A percentile compares a stretch with the other conserved stretches of the same genome.
Conservation (phyloP, 306 rosid species). For the Lotus japonicus region DNA sequence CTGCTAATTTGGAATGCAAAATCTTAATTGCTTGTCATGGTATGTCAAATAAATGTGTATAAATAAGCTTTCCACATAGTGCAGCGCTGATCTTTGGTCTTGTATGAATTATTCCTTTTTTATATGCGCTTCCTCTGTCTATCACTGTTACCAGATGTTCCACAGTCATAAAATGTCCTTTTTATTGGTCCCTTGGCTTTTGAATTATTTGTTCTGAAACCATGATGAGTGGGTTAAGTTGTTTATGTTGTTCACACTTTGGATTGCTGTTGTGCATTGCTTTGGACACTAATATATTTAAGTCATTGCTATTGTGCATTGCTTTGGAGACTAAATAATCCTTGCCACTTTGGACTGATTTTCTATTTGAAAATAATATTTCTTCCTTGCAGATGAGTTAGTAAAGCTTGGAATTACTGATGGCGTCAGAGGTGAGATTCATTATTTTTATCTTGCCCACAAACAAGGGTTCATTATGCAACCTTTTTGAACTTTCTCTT, state of each 20-base stretch:
- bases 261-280: constrained; percentile 4
- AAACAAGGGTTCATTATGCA: constrained; percentile 11
- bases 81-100: neutral
- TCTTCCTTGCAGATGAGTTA: constrained; percentile 66
- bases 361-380: constrained; percentile 9
- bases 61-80: constrained; percentile 7
- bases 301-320: no score
- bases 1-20: constrained; percentile 21
- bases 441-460: constrained; percentile 14
- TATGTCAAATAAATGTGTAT: constrained; percentile 1
- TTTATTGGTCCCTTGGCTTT: constrained; percentile 11
- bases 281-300: constrained; percentile 13
- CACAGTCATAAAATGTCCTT: neutral
- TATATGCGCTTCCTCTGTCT: neutral
- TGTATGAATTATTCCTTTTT: neutral
- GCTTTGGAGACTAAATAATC: constrained; percentile 8
- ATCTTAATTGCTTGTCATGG: constrained; percentile 6
- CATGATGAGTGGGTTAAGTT: constrained; percentile 2
- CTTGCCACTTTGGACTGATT: neutral
- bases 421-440: constrained; percentile 75
- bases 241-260: constrained; percentile 7
- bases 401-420: constrained; percentile 88
- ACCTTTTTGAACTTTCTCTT: constrained; percentile 29
- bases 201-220: neutral
- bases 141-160: neutral